phyloP scores from a whole-genome alignment of 2,329 filamentous ascomycete genomes.

The Raffaelea ambrosiae region DNA sequence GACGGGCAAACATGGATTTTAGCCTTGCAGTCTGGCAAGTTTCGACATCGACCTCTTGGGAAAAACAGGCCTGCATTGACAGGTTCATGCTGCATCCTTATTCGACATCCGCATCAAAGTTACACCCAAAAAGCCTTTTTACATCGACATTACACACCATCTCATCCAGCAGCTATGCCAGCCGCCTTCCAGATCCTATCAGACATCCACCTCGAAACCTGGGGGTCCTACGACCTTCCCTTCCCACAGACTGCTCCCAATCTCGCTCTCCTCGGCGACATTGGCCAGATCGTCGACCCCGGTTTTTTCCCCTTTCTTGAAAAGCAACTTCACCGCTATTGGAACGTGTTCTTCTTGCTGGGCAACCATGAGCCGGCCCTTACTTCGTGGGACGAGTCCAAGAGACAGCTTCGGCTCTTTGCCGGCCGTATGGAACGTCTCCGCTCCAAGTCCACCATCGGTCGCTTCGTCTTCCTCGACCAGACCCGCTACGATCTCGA shows the following conservation, averaged over 20 bases:
- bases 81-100: too few relatives aligned
- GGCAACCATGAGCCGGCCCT: constrained; percentile 50
- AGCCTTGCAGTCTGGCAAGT: too few relatives aligned
- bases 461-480: constrained; percentile 31
- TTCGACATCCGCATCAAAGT: too few relatives aligned
- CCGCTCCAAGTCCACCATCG: constrained; percentile 13
- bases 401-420: constrained; percentile 22
- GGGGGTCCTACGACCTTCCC: constrained; percentile 33
- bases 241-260: constrained; percentile 32
- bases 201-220: constrained; percentile 46
- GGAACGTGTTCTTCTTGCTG: constrained; percentile 39
- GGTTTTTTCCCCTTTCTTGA: constrained; percentile 37
- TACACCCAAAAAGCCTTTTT: too few relatives aligned
- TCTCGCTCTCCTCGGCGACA: constrained; percentile 48
- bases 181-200: constrained; percentile 37
- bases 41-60: too few relatives aligned
- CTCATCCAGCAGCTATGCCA: not conserved
- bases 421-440: constrained; percentile 15
- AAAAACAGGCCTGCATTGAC: too few relatives aligned
- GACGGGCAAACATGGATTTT: too few relatives aligned
- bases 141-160: too few relatives aligned
- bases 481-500: constrained; percentile 16
- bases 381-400: constrained; percentile 25
- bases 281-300: constrained; percentile 33
- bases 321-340: constrained; percentile 37